Base-by-base conservation (phyloP, 2,329 filamentous ascomycete species). In the Nothophaeocryptopus gaeumannii region DNA sequence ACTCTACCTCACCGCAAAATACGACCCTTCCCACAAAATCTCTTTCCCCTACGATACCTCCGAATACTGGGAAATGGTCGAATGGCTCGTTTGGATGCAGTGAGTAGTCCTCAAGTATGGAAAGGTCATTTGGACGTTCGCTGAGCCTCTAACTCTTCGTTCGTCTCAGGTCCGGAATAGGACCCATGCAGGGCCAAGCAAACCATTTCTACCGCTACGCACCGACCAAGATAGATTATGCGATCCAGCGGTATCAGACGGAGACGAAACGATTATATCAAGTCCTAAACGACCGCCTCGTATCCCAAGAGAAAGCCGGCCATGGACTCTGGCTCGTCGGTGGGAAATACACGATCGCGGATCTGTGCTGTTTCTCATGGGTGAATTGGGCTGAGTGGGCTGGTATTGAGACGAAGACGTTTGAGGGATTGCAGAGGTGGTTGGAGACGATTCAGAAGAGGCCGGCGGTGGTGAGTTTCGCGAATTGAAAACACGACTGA, bases 51-150 rank as follows among this genome's bases (percentile, higher is more conserved):
- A 50, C 13, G 72, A 69, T 8, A 63, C 63, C 1, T 58, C 65
- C 5, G 67, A 73, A 35, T 72, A 76, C 51, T 70, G 69, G 58
- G 72, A 76, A 60, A 66, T 72, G 55, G 49, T 74, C 11, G 67
- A 66, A 41, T 77, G 74, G 74, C 50, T 77, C 8, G 68, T 72
- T 58, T 76, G 72, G 62, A 72, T 75, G 62, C 72, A 74, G 67
- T n/a, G 16, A 39, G n/a, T n/a, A n/a, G n/a, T n/a, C n/a, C n/a
- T n/a, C n/a, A n/a, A 42, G 72, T 62, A 51, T 64, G 9, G 61
- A n/a, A n/a, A n/a, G n/a, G n/a, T n/a, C n/a, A n/a, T n/a, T n/a
- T n/a, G n/a, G n/a, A n/a, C n/a, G n/a, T n/a, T n/a, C n/a, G n/a
- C n/a, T n/a, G n/a, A n/a, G n/a, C n/a, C n/a, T n/a, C n/a, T n/a